Evolutionary conservation across 768 basidiomycete genomes (phyloP).

Genomic region (Panaeolus papilionaceus): DNA sequence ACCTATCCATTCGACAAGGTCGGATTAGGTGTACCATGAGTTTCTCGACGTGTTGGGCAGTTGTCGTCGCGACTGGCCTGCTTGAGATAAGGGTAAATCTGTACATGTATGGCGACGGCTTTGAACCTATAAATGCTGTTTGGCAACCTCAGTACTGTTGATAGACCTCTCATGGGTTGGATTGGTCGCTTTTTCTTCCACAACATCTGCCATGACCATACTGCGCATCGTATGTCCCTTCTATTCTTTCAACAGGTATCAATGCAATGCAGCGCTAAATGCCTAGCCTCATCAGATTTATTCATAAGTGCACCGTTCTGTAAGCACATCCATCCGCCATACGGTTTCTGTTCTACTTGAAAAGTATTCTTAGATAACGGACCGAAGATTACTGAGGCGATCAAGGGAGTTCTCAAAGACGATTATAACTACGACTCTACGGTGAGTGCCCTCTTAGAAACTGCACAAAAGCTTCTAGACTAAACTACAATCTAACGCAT

Average conservation of each 20-base stretch:
- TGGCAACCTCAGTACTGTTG: conserved; percentile 48
- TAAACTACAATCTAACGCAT: conserved; percentile 14
- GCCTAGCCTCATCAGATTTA: too few relatives aligned
- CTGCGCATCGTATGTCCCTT: conserved; percentile 50
- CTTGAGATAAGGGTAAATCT: too few relatives aligned
- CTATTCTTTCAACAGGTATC: too few relatives aligned
- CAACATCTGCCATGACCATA: conserved; percentile 56
- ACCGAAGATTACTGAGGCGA: conserved; percentile 53
- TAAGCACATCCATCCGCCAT: conserved; percentile 29
- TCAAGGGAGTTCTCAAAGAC: conserved; percentile 51
- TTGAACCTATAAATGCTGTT: too few relatives aligned
- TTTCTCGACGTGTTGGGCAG: too few relatives aligned
- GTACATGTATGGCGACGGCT: too few relatives aligned
- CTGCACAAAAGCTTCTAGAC: not conserved
- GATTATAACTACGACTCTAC: conserved; percentile 62
- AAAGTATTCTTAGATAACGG: conserved; percentile 47
- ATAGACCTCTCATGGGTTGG: conserved; percentile 63
- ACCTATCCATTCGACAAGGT: conserved; percentile 24
- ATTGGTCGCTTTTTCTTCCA: conserved; percentile 66
- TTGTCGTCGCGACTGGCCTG: too few relatives aligned
- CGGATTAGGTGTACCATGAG: too few relatives aligned
- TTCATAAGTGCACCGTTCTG: conserved; percentile 61
- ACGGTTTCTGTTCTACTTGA: too few relatives aligned
- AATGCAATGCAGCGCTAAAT: too few relatives aligned
- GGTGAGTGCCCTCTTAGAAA: conserved; percentile 30